Evolutionary conservation across 148 eudicot species (phyloP).

Genomic region (Camellia sinensis): DNA sequence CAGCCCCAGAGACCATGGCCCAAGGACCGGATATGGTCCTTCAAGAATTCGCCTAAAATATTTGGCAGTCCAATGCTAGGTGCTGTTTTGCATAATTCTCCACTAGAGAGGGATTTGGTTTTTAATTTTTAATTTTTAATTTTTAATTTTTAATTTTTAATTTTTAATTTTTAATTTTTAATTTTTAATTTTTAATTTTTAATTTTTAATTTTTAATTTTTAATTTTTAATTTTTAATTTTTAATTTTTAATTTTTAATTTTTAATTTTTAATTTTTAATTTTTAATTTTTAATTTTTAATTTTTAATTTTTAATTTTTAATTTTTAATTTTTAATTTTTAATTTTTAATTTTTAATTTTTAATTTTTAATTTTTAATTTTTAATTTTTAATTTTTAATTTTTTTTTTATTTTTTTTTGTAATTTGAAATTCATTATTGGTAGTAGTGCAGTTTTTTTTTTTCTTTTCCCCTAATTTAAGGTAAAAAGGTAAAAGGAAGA

Average conservation of each 20-base stretch:
- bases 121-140: constrained; percentile 20
- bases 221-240: constrained; percentile 18
- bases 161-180: constrained; percentile 23
- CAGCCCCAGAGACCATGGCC: constrained; percentile 94
- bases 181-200: constrained; percentile 10
- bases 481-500: constrained; percentile 15
- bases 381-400: neutral
- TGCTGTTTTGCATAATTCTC: constrained; percentile 51
- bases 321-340: no score
- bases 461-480: constrained; percentile 8
- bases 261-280: no score
- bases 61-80: constrained; percentile 97
- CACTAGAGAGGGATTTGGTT: constrained; percentile 73
- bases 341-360: constrained; percentile 4
- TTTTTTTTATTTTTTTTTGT: constrained; percentile 31
- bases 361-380: neutral
- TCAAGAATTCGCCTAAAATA: constrained; percentile 49
- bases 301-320: constrained; percentile 18
- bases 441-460: constrained; percentile 15
- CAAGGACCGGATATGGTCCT: constrained; percentile 80
- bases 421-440: constrained; percentile 47
- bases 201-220: no score
- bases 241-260: constrained; percentile 20
- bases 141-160: constrained; percentile 40
- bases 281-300: constrained; percentile 13